Evolutionary conservation across 1,284 basidiomycete species (phyloP).

Genomic region (Rhizoctonia solani): DNA sequence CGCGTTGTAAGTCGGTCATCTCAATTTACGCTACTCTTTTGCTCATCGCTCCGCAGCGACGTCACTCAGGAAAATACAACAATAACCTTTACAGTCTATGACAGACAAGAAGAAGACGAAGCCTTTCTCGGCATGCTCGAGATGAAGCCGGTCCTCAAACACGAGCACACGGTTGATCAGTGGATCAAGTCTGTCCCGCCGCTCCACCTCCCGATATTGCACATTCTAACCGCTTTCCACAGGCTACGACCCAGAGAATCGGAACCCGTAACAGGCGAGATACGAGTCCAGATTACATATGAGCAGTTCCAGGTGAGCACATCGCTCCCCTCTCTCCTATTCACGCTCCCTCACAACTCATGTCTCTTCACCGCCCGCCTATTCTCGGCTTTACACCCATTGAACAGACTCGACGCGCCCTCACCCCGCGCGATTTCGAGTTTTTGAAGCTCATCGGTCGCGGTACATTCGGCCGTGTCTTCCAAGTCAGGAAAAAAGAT

Average conservation of each 20-base stretch:
- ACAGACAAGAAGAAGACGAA: constrained; percentile 76
- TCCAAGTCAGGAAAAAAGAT: constrained; percentile 97
- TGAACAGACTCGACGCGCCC: constrained; percentile 68
- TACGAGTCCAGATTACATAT: constrained; percentile 93
- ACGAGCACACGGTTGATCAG: constrained; percentile 94
- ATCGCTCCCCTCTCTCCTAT: constrained; percentile 37
- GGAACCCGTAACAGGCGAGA: constrained; percentile 86
- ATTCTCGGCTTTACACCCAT: constrained; percentile 40
- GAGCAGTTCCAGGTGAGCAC: constrained; percentile 81
- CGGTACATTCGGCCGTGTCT: constrained; percentile 98
- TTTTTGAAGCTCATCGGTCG: constrained; percentile 98
- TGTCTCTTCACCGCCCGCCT: constrained; percentile 21
- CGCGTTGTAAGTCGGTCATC: constrained; percentile 73
- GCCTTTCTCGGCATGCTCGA: constrained; percentile 91
- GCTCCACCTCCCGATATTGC: too few relatives aligned
- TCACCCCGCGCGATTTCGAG: constrained; percentile 93
- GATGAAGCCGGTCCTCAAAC: constrained; percentile 85
- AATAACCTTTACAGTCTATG: constrained; percentile 91
- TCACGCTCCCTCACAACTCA: constrained; percentile 35
- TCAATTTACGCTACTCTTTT: constrained; percentile 21
- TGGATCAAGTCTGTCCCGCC: constrained; percentile 81
- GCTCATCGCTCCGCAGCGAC: constrained; percentile 63
- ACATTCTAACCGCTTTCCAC: constrained; percentile 36
- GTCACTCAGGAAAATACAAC: constrained; percentile 90
- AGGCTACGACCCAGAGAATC: constrained; percentile 79